Conservation (phyloP, 768 basidiomycete genomes). For the Boletus vinaceobasis region DNA sequence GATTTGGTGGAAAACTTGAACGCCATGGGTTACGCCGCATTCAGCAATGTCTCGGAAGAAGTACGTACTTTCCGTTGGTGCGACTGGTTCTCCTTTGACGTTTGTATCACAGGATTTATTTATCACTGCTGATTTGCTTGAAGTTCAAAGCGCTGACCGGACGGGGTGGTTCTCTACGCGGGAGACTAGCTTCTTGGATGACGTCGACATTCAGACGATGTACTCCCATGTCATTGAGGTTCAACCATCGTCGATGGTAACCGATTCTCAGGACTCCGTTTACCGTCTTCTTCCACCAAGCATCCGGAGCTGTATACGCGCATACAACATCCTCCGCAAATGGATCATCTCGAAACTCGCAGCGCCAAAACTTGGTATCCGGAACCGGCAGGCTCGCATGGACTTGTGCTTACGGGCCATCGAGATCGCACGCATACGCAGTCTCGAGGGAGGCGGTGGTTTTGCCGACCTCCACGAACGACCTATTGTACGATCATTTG, state of each 20-base stretch:
- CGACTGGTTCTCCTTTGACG: constrained; percentile 6
- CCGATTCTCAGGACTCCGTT: constrained; percentile 66
- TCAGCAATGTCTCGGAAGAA: constrained; percentile 76
- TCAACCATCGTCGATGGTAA: constrained; percentile 67
- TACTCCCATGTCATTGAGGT: constrained; percentile 71
- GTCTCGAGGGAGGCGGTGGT: constrained; percentile 38
- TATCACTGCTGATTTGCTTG: constrained; percentile 71
- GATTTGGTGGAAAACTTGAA: constrained; percentile 78
- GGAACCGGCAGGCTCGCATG: constrained; percentile 65
- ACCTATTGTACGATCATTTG: constrained; percentile 73
- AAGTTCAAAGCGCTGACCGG: constrained; percentile 75
- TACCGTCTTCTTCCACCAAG: constrained; percentile 75
- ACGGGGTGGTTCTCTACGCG: constrained; percentile 70
- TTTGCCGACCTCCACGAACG: constrained; percentile 45
- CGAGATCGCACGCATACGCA: constrained; percentile 68
- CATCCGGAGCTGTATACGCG: constrained; percentile 72
- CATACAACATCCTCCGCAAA: constrained; percentile 72
- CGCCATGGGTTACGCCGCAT: constrained; percentile 69
- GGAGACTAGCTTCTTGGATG: constrained; percentile 55
- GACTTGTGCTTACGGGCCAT: constrained; percentile 68
- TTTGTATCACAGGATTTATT: constrained; percentile 60
- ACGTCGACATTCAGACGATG: constrained; percentile 76
- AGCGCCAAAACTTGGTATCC: constrained; percentile 59
- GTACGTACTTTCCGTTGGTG: constrained; percentile 34
- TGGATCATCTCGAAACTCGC: constrained; percentile 74